A percentile compares a stretch with the other conserved stretches of the same genome.
Conservation (phyloP, 106 monocot species). For the Triglochin maritima region DNA sequence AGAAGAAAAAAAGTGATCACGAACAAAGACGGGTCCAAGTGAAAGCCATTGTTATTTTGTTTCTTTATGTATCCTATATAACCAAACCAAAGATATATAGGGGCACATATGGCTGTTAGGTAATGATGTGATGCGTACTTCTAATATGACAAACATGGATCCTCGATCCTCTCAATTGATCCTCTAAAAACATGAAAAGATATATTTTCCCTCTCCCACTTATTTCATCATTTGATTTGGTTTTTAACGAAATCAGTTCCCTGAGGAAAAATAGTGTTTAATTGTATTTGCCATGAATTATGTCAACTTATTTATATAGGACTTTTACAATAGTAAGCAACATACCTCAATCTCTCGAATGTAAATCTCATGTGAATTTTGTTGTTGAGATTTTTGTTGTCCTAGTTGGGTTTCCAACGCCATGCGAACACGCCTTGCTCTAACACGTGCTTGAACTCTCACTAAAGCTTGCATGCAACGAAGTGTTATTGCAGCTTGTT, state of each 20-base stretch:
- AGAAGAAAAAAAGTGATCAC: no score
- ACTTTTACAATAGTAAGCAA: background rate
- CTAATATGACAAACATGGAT: no score
- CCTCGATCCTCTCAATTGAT: no score
- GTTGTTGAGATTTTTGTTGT: constrained; percentile 40
- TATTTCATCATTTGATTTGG: no score
- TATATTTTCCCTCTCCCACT: no score
- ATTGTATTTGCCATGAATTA: background rate
- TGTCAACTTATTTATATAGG: background rate
- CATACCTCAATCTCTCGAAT: constrained; percentile 73
- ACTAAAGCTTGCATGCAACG: constrained; percentile 92
- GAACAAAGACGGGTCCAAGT: no score
- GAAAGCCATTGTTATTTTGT: no score
- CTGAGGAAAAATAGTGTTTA: background rate
- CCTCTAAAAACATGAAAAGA: no score
- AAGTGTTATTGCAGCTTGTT: constrained; percentile 88
- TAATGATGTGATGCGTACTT: no score
- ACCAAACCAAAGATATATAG: no score
- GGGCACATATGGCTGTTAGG: no score
- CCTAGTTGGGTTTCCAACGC: constrained; percentile 70
- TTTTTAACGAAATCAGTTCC: background rate
- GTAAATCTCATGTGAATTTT: constrained; percentile 32
- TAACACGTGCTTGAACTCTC: constrained; percentile 85
- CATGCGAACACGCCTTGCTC: constrained; percentile 81
- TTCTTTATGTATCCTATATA: no score